Conservation (phyloP, 257 asterid species). For the Ophiorrhiza pumila region DNA sequence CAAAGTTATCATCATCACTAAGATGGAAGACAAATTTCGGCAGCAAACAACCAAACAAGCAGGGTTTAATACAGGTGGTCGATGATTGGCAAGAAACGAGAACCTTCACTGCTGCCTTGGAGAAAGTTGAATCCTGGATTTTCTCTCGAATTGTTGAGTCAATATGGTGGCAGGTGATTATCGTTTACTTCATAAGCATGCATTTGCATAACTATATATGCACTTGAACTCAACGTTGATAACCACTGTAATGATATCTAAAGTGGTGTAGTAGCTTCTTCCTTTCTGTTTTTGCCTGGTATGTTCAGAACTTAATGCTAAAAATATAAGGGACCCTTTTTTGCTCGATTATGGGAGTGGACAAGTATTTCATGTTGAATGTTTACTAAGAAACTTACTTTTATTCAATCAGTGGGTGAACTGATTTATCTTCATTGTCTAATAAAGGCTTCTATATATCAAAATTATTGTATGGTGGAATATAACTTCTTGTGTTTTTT, state of each 20-base stretch:
- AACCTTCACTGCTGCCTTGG: constrained; percentile 76
- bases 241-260: background rate
- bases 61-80: constrained; percentile 49
- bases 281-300: background rate
- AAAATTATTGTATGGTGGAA: background rate
- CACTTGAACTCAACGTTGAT: background rate
- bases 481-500: constrained; percentile 23
- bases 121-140: constrained; percentile 90
- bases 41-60: constrained; percentile 39
- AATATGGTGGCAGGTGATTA: constrained; percentile 98
- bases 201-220: constrained; percentile 7
- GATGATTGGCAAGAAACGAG: constrained; percentile 97
- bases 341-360: background rate
- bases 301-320: background rate
- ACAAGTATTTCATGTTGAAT: background rate
- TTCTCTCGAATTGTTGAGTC: constrained; percentile 90
- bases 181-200: background rate
- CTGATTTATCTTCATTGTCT: background rate
- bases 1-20: constrained; percentile 30
- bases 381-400: background rate
- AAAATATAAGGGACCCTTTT: no score
- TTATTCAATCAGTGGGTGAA: background rate
- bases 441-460: background rate
- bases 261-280: background rate
- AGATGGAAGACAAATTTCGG: constrained; percentile 41